Evolutionary conservation across 768 basidiomycete genomes (phyloP), one percentile per base, ranked within the genome.

Genomic region (Leccinum aurantiacum): DNA sequence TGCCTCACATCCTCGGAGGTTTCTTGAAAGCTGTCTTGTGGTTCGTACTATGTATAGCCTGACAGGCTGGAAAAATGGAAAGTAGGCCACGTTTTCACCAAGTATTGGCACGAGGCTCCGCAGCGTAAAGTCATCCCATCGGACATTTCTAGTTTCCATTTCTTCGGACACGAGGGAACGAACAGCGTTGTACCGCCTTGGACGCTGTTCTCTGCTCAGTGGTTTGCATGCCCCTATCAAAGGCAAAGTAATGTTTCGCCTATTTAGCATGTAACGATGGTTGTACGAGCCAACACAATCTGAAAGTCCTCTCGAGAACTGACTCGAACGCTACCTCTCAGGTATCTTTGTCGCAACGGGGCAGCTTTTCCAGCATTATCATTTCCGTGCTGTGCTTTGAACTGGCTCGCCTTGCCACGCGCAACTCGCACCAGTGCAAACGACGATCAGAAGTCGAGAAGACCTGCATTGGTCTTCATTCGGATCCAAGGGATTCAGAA

Each of bases 361-460:
- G 33, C 25, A 44, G 4, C 44, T 44, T 46, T 29, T 27, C 33
- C 57, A 67, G 52, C 33, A 22, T 47, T 67, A 67, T 49, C 33
- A 22, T 47, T 67, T 8, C 15, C 47, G 44, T n/a, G 55, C 56
- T 37, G 54, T 58, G 52, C 58, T 55, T 13, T 37, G 46, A 53
- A 33, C 38, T 31, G 38, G n/a, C 37, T 17, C 8, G 15, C 25
- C 49, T 24, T 49, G 25, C 35, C 50, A 31, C 58, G 52, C 48
- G 49, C 31, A 56, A 48, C 31, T n/a, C 13, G 41, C 50, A 29
- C 50, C 44, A 44, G 44, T 38, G 38, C 33, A 14, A 56, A 64
- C 67, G 61, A 67, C 60, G 62, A 57, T 47, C 27, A 54, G 64
- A 69, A 69, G 44, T 51, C 29, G 27, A 69, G 68, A 69, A 71